These are phyloP conservation scores for Quercus gilva DNA, from an alignment of 306 rosid genomes.

Conservation along the genomic window DNA sequence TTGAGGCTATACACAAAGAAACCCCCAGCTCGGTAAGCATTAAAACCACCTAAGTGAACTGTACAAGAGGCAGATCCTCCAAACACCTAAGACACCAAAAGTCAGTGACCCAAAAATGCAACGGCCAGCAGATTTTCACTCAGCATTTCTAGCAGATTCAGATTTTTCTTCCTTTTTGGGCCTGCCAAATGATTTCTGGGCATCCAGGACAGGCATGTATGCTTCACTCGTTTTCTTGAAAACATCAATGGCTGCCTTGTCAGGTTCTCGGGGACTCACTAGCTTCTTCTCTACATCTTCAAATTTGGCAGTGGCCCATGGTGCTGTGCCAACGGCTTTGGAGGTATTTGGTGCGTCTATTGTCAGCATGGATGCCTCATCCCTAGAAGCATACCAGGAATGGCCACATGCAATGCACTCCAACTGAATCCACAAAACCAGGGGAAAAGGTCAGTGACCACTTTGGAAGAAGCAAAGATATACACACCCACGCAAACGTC, in stretches of 20 bases:
- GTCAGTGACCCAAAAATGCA: not conserved
- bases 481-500: not conserved
- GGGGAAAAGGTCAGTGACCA: constrained; percentile 1
- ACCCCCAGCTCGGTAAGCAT: constrained; percentile 17
- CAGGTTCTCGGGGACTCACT: constrained; percentile 62
- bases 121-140: constrained; percentile 21
- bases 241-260: constrained; percentile 36
- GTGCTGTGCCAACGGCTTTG: constrained; percentile 50
- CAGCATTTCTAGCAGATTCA: constrained; percentile 41
- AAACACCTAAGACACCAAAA: not conserved
- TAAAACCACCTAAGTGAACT: constrained; percentile 20
- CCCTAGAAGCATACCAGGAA: constrained; percentile 87
- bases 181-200: constrained; percentile 57
- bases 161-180: constrained; percentile 50
- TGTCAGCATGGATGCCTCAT: constrained; percentile 68
- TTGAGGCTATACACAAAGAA: not conserved
- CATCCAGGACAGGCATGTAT: constrained; percentile 41
- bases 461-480: not conserved
- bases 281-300: constrained; percentile 71
- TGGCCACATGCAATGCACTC: constrained; percentile 89
- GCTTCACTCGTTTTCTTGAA: constrained; percentile 57
- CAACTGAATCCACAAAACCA: constrained; percentile 55
- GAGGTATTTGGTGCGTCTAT: constrained; percentile 47
- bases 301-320: constrained; percentile 66
- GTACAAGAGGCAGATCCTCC: not conserved